Evolutionary conservation across 345 rosid genomes (phyloP), one percentile per base, ranked within the genome.

Genomic region (Rhizophora apiculata): DNA sequence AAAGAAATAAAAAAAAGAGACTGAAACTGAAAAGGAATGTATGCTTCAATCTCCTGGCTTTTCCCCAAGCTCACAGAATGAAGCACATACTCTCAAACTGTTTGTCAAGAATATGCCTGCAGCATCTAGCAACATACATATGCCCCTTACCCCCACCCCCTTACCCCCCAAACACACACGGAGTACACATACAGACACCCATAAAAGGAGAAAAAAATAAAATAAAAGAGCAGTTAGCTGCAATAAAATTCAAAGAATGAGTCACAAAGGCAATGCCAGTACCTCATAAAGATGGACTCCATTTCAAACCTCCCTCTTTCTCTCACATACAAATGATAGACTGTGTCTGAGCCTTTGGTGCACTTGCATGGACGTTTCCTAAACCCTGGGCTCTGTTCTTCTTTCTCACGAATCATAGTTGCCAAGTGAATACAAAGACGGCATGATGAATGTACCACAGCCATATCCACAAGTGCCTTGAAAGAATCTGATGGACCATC

Each of bases 381-480:
- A 79, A 85, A 85, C 62, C 68, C 66, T 3, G 77, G 72, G 68
- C 79, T 76, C 64, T 60, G 78, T 71, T 95, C 97, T 84, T 95
- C 99, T 79, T 82, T 78, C 76, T 88, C 91, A 29, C 67, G 82
- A 74, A 86, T 81, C 61, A 66, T 70, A 6, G 97, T 92, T 27
- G 97, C 99, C 52, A 95, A 68, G 78, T 92, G 88, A 74, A 92
- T 87, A 77, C 98, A 95, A 66, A 92, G 92, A n/a, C 98, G 96
- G 68, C 99, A 95, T n/a, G 99, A 90, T 56, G 98, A 95, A 67
- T 95, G 98, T 27, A 92, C 98, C 3, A 91, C 94, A 34, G 98
- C 91, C 99, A 92, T 92, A 81, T 95, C 99, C 69, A 95, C 87
- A 24, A 95, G 92, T 67, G 99, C 98, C 82, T 90, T 95, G 83